Evolutionary conservation across 495 filamentous ascomycete species (phyloP), one percentile per base, ranked within the genome.

Genomic region (Zalerion maritima): DNA sequence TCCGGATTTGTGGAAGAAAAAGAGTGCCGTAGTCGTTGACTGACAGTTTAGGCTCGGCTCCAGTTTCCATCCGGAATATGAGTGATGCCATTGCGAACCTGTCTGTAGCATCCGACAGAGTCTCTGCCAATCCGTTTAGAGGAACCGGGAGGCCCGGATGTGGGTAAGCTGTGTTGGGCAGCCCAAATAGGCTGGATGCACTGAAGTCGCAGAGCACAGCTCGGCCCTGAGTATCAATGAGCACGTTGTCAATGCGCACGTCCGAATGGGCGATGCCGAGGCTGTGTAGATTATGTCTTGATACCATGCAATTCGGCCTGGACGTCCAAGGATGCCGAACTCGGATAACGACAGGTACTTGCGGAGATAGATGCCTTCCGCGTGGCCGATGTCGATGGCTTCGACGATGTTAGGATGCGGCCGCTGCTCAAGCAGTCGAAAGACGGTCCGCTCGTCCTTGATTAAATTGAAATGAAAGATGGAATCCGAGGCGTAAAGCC

Each of bases 201-300:
- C 38, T 45, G 23, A 48, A 48, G 32, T 48, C 45, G 27, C 34
- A 39, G 29, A 48, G 41, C 28, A 45, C 29, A n/a, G 37, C 42
- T 14, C 13, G 19, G 14, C 26, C 28, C 5, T 32, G 32, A 6
- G 34, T 19, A 29, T 45, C 38, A 21, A 45, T 31, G 20, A 45
- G 37, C 12, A 28, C 16, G 25, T 28, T 28, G 25, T 28, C 25
- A 13, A 28, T 28, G 16, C 25, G 25, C n/a, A 28, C 12, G 25
- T 28, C 25, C 6, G 25, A 28, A 28, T 28, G 25, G n/a, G 25
- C 25, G 25, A 28, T 28, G 25, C 25, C 25, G 25, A 28, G 25
- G 25, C 16, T 14, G 25, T 28, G 25, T n/a, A 28, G 11, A 28
- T 28, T 12, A 28, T 28, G 16, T 28, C 25, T 14, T 14, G 25